Evolutionary conservation across 805 yeast genomes (phyloP), one percentile per base, ranked within the genome.

Genomic region (Teunomyces cretensis): DNA sequence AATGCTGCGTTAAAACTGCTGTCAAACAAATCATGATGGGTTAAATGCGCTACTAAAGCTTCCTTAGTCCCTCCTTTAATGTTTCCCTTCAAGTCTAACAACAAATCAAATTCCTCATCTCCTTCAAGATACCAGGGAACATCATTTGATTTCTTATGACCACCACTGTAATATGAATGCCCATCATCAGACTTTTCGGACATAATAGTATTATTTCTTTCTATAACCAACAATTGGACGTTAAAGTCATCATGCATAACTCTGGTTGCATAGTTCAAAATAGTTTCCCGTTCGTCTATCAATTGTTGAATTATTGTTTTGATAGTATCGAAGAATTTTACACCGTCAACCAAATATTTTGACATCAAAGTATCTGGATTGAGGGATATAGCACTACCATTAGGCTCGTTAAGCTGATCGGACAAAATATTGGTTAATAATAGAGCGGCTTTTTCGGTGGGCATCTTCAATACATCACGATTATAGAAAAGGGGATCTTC

Each of bases 61-160:
- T 78, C 82, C 37, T 80, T 76, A 0, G 95, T 79, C 4, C 96
- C 97, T 42, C 97, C 97, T 60, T 84, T 86, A 30, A 90, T 76
- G 43, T 75, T 75, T 1, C 91, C 94, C 47, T 81, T 80, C 26
- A 80, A 67, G 51, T 88, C 94, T 54, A 80, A 82, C 19, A 72
- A 55, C 36, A 63, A 66, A 47, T 78, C 81, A 50, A 62, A 74
- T 48, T 80, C 88, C 42, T 79, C 82, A 51, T 84, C 90, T 4
- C 84, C 78, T 45, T 81, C 84, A 55, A 86, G 66, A 55, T 72
- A 86, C 94, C 94, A 87, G 2, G 90, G 89, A 1, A 72, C 62
- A 48, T 80, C 79, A 17, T 57, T 67, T 13, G 56, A 61, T 42
- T 60, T 61, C 45, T 64, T 65, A 38, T 65, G 61, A 8, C 75